Conservation (phyloP, 2,329 filamentous ascomycete genomes). For the Tolypocladium album region DNA sequence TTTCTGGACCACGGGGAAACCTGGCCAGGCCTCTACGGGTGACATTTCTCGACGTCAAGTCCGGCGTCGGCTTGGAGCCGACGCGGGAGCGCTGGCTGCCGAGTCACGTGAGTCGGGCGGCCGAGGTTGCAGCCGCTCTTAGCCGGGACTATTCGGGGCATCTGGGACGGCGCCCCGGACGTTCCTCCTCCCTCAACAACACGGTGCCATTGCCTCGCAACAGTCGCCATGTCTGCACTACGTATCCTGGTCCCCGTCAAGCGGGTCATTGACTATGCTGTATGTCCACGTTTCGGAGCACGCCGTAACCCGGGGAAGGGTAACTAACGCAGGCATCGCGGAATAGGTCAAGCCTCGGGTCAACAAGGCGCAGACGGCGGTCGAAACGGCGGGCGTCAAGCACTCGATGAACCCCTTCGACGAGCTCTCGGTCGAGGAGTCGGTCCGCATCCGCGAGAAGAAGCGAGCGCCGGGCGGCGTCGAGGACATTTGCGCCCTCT, state of each 20-base stretch:
- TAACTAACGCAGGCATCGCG: constrained; percentile 4
- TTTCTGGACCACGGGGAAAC: background rate
- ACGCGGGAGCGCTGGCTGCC: background rate
- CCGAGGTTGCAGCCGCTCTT: constrained; percentile 33
- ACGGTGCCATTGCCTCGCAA: constrained; percentile 13
- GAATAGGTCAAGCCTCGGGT: constrained; percentile 55
- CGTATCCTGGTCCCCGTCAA: constrained; percentile 74
- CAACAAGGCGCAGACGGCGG: constrained; percentile 67
- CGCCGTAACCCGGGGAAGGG: background rate
- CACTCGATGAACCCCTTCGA: constrained; percentile 99
- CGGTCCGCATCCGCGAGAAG: constrained; percentile 86
- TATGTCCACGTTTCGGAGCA: constrained; percentile 27
- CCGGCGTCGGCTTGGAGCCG: background rate
- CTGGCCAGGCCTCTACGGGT: background rate
- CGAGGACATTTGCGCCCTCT: constrained; percentile 84
- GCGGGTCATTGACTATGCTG: constrained; percentile 79
- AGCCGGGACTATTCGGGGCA: constrained; percentile 23
- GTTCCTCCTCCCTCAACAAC: constrained; percentile 1
- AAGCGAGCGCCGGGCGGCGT: constrained; percentile 63
- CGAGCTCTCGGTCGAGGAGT: constrained; percentile 95
- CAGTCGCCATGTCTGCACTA: constrained; percentile 46
- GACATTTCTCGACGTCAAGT: background rate
- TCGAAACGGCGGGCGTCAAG: constrained; percentile 89
- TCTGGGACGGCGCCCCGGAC: background rate
- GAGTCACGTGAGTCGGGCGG: constrained; percentile 23